phyloP scores from a whole-genome alignment of 257 asterid species.

The Nicotiana tomentosiformis region DNA sequence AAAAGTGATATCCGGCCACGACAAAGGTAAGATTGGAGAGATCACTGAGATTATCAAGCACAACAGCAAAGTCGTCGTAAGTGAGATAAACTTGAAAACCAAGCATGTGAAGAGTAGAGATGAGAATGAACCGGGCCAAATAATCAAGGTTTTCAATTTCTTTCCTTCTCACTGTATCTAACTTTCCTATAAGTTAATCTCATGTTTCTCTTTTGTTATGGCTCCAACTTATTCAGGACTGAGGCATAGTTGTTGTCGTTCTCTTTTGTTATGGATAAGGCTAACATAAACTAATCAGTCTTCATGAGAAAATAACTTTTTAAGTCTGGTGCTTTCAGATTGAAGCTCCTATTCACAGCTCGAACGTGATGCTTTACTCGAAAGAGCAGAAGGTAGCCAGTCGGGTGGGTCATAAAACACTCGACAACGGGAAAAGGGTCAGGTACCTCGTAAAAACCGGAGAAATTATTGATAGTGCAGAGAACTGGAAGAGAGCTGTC shows the following conservation, averaged over 20 bases:
- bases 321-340: conserved; percentile 35
- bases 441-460: conserved; percentile 88
- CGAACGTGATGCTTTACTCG: conserved; percentile 94
- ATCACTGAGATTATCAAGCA: conserved; percentile 59
- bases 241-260: too few species aligned
- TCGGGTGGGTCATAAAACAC: conserved; percentile 80
- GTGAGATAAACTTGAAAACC: conserved; percentile 84
- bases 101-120: conserved; percentile 82
- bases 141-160: conserved; percentile 52
- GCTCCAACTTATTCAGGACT: too few species aligned
- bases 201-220: background rate
- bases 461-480: conserved; percentile 78
- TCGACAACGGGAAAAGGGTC: conserved; percentile 77
- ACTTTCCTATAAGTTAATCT: background rate
- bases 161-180: background rate
- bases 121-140: conserved; percentile 81
- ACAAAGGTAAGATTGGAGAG: conserved; percentile 85
- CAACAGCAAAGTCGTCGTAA: conserved; percentile 60
- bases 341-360: conserved; percentile 93
- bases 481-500: conserved; percentile 63
- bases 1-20: conserved; percentile 87
- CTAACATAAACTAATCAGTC: background rate
- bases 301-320: background rate
- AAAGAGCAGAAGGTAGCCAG: conserved; percentile 69
- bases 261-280: background rate